A percentile compares a stretch with the other conserved stretches of the same genome.
Conservation (phyloP, 352 stramenopile species). For the Phytophthora agathidicida region DNA sequence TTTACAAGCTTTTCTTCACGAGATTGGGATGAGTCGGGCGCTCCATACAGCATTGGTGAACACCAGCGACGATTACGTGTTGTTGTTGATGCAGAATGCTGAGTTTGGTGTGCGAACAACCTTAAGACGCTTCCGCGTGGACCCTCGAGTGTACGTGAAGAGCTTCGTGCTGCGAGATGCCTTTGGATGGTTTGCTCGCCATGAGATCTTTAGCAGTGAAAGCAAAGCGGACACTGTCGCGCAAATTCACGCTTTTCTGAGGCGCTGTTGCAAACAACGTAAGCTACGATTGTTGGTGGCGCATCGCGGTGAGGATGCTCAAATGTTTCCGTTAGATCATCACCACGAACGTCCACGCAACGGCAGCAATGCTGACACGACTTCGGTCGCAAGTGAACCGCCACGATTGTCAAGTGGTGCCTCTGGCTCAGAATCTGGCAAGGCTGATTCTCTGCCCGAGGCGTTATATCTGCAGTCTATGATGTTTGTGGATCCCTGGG, state of each 20-base stretch:
- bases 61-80: conserved; percentile 76
- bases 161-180: conserved; percentile 80
- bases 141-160: conserved; percentile 73
- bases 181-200: conserved; percentile 63
- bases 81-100: conserved; percentile 73
- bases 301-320: conserved; percentile 54
- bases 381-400: conserved; percentile 4
- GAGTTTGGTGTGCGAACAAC: conserved; percentile 48
- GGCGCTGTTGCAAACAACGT: conserved; percentile 74
- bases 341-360: conserved; percentile 10
- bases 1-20: conserved; percentile 46
- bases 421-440: conserved; percentile 14
- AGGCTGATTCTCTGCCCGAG: conserved; percentile 19
- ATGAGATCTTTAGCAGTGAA: conserved; percentile 48
- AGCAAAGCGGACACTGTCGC: conserved; percentile 21
- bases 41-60: conserved; percentile 51
- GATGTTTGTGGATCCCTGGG: conserved; percentile 87
- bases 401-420: conserved; percentile 13
- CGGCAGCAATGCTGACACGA: conserved; percentile 7
- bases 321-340: conserved; percentile 50
- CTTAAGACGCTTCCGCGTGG: conserved; percentile 68
- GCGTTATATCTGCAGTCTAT: conserved; percentile 58
- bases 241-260: conserved; percentile 62
- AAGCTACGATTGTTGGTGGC: conserved; percentile 74
- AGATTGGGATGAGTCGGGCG: conserved; percentile 55